These are phyloP conservation scores for Triangularia verruculosa DNA, from an alignment of 2,329 filamentous ascomycete species.

Conservation along the genomic window DNA sequence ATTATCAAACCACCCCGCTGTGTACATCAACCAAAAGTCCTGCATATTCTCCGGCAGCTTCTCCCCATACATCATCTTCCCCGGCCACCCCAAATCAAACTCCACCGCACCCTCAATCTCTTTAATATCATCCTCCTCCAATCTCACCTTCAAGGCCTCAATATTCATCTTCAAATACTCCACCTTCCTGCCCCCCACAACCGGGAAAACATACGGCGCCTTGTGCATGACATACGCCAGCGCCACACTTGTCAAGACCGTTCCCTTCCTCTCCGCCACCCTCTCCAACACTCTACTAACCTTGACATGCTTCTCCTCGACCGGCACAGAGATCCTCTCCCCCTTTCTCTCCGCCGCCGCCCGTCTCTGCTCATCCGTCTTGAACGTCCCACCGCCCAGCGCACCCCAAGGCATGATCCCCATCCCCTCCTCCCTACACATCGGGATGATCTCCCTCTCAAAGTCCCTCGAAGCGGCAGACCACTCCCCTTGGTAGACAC, in stretches of 20 bases:
- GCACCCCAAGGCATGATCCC: slow-evolving; percentile 59
- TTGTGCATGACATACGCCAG: slow-evolving; percentile 52
- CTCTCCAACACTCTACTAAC: background rate
- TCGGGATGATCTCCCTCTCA: slow-evolving; percentile 36
- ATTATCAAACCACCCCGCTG: slow-evolving; percentile 1
- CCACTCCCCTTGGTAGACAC: slow-evolving; percentile 67
- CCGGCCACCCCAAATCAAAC: slow-evolving; percentile 42
- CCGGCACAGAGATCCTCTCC: slow-evolving; percentile 11
- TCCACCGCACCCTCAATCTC: slow-evolving; percentile 51
- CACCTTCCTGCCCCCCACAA: slow-evolving; percentile 51
- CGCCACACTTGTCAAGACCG: slow-evolving; percentile 54
- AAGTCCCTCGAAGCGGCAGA: slow-evolving; percentile 38
- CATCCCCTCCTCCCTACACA: slow-evolving; percentile 44
- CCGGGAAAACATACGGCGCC: slow-evolving; percentile 48
- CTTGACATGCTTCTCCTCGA: background rate
- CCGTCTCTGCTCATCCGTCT: slow-evolving; percentile 33
- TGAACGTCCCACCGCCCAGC: slow-evolving; percentile 48
- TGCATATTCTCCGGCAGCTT: background rate
- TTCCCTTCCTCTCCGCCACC: background rate
- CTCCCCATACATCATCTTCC: slow-evolving; percentile 1
- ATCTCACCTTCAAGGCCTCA: slow-evolving; percentile 47
- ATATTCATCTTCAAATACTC: slow-evolving; percentile 56
- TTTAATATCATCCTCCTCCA: slow-evolving; percentile 51
- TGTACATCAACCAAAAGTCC: background rate
- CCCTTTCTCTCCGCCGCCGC: slow-evolving; percentile 38